Evolutionary conservation across 441 rosid genomes (phyloP).

Genomic region (Jatropha multifida): DNA sequence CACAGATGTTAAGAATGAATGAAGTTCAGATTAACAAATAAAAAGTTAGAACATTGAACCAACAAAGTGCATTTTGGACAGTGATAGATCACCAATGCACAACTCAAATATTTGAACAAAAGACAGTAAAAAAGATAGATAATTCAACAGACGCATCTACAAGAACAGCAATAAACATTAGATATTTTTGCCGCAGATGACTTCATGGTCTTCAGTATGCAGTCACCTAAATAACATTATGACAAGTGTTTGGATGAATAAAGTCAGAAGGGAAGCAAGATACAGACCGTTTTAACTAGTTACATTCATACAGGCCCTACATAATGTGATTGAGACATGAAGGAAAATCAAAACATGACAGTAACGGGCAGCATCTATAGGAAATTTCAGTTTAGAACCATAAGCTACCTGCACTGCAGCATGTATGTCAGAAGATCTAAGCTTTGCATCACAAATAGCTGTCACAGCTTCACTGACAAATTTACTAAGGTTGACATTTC

Average conservation of each 20-base stretch:
- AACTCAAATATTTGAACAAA: background rate
- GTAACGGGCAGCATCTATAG: background rate
- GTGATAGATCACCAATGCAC: background rate
- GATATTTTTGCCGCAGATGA: background rate
- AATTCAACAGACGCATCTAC: background rate
- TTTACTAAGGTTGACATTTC: slow-evolving; percentile 85
- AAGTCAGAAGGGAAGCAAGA: background rate
- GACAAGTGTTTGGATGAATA: background rate
- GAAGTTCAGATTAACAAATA: background rate
- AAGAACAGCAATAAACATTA: background rate
- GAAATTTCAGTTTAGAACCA: background rate
- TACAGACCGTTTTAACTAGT: background rate
- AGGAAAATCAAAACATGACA: background rate
- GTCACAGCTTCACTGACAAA: slow-evolving; percentile 98
- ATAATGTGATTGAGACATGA: slow-evolving; percentile 1
- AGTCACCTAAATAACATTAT: background rate
- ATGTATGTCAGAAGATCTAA: slow-evolving; percentile 85
- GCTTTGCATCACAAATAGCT: slow-evolving; percentile 98
- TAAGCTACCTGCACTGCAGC: slow-evolving; percentile 87
- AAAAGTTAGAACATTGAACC: background rate
- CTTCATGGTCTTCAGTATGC: background rate
- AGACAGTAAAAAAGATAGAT: background rate
- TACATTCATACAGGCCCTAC: background rate
- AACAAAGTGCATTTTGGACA: background rate
- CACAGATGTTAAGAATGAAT: background rate